Percentiles rank a stretch among this genome's conserved stretches.
Conservation (phyloP, 2,329 filamentous ascomycete species). For the Nigrospora osmanthi region DNA sequence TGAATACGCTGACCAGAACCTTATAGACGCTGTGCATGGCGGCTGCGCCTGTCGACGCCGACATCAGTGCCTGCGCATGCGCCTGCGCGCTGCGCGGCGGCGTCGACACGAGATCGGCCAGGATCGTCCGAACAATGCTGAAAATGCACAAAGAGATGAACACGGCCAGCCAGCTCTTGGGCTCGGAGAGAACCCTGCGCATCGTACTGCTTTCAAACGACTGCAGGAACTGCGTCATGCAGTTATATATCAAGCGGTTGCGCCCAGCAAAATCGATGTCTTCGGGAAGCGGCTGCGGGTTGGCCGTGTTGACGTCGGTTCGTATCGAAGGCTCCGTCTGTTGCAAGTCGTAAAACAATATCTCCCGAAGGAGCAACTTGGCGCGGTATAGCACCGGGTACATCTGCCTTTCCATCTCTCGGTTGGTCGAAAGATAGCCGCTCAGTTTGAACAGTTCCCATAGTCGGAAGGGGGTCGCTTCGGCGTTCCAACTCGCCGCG, state of each 20-base stretch:
- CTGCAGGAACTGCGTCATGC: conserved; percentile 42
- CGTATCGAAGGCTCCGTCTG: conserved; percentile 38
- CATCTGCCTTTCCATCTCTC: conserved; percentile 37
- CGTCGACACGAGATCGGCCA: conserved; percentile 36
- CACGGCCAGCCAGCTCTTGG: conserved; percentile 40
- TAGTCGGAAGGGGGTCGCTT: conserved; percentile 40
- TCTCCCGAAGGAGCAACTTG: conserved; percentile 47
- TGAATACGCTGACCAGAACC: conserved; percentile 40
- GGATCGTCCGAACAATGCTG: conserved; percentile 43
- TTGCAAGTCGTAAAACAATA: conserved; percentile 44
- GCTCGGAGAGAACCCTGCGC: conserved; percentile 26
- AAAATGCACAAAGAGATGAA: conserved; percentile 53
- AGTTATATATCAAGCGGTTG: conserved; percentile 39
- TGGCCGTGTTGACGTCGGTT: conserved; percentile 24
- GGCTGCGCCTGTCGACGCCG: conserved; percentile 16
- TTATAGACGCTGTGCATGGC: conserved; percentile 43
- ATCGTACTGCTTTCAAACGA: conserved; percentile 40
- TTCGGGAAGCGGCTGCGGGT: conserved; percentile 24
- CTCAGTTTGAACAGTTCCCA: conserved; percentile 44
- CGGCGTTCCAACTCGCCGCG: conserved; percentile 43
- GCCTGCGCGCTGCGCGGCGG: conserved; percentile 15
- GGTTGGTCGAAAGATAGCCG: conserved; percentile 37
- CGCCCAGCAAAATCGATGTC: conserved; percentile 40
- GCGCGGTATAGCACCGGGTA: conserved; percentile 45
- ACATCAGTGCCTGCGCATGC: conserved; percentile 14